phyloP scores from a whole-genome alignment of 352 stramenopile species.

The Phytophthora pistaciae region DNA sequence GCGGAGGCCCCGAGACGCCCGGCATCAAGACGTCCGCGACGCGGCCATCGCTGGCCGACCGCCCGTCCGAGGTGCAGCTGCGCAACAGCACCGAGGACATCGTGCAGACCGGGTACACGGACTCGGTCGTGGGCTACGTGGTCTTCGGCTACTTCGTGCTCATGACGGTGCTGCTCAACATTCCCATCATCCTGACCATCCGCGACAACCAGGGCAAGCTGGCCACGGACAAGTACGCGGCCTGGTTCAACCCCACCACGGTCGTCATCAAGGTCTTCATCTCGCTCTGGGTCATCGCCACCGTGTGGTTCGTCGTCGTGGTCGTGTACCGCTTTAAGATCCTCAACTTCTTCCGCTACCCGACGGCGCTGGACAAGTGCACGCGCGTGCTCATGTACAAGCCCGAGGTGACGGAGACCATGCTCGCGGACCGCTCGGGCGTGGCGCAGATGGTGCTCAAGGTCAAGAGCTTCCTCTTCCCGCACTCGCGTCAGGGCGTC shows the following conservation, averaged over 20 bases:
- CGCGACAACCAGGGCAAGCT: constrained; percentile 69
- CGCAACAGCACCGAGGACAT: constrained; percentile 58
- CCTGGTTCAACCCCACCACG: constrained; percentile 61
- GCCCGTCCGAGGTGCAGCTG: constrained; percentile 53
- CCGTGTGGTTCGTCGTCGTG: constrained; percentile 58
- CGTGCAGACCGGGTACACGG: constrained; percentile 56
- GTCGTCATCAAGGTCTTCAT: constrained; percentile 75
- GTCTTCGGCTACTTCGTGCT: constrained; percentile 73
- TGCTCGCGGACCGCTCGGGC: constrained; percentile 68
- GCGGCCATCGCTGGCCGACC: constrained; percentile 52
- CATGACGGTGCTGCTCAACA: constrained; percentile 63
- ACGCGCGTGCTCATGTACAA: constrained; percentile 72
- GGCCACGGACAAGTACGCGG: constrained; percentile 46
- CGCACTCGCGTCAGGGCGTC: constrained; percentile 48
- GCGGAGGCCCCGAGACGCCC: constrained; percentile 59
- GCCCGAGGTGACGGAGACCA: constrained; percentile 58
- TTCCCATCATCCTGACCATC: constrained; percentile 61
- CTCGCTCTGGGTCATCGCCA: constrained; percentile 59
- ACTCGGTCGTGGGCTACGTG: constrained; percentile 49
- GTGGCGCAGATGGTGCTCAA: constrained; percentile 63
- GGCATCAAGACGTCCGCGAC: constrained; percentile 36
- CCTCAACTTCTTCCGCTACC: constrained; percentile 73
- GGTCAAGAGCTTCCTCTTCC: constrained; percentile 58
- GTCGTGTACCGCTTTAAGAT: constrained; percentile 56
- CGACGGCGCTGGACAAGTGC: constrained; percentile 47